Evolutionary conservation across 2,329 filamentous ascomycete genomes (phyloP), one percentile per base, ranked within the genome.

Genomic region (Trichoderma asperellum): DNA sequence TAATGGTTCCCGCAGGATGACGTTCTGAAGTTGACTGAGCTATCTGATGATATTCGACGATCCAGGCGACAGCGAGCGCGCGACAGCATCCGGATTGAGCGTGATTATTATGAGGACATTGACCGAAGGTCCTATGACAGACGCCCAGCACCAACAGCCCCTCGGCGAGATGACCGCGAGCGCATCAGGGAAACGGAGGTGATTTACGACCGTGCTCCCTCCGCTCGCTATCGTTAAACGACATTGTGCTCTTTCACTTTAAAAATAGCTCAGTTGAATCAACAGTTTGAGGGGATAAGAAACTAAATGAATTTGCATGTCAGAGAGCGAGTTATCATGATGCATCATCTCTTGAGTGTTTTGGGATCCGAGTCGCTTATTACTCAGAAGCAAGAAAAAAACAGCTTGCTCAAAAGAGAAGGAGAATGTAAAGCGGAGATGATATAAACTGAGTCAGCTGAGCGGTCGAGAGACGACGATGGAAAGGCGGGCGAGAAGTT

Each of bases 31-130:
- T 87, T 98, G 4, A 92, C 97, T 32, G 88, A 96, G 72, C 79
- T 96, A 4, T 93, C 93, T 0, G 92, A 97, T 71, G 87, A 92
- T 24, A 96, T 97, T 76, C 91, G 93, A 43, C 87, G 87, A 68
- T 87, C 81, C 40, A 85, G 87, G 70, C 83, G 83, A 75, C 80
- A 85, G 21, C 83, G 86, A 63, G 81, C 83, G 43, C 83, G 83
- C 58, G 85, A 89, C 18, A 55, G 73, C 37, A 80, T 85, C 47
- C 82, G 86, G 75, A 89, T 84, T 76, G 89, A 92, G 79, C 84
- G 86, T 67, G 83, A 87, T 53, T 84, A 84, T 72, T 83, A 84
- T 64, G 81, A 86, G 52, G 83, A 85, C 24, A 83, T 82, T 77
- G 85, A 84, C 71, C 78, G 76, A 62, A 73, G 77, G 68, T 77